Evolutionary conservation across 805 yeast genomes (phyloP), one percentile per base, ranked within the genome.

Genomic region (Wickerhamiella domercqiae): DNA sequence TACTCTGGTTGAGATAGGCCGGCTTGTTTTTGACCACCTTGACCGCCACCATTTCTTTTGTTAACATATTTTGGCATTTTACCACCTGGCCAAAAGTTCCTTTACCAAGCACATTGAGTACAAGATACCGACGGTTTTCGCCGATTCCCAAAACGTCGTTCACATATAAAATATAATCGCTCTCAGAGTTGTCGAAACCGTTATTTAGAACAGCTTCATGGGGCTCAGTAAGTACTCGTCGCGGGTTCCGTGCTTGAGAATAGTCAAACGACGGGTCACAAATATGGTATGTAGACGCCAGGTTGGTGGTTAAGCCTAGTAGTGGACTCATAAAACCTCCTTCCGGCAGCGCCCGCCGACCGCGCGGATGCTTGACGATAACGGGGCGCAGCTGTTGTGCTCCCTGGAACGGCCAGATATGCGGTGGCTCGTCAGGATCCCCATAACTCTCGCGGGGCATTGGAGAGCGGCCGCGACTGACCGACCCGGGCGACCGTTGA

Each of bases 41-140:
- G 26, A 90, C 93, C 1, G 98, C 98, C 19, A 86, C 81, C 16
- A 87, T 71, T 44, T 82, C 87, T 53, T 83, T 90, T 33, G 84
- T 80, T 29, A 68, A 55, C 52, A 78, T 62, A 52, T 71, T 71
- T 55, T 82, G 94, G 59, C 96, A 87, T 60, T 87, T 90, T 30
- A 86, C 93, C 34, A 90, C 99, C 60, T 90, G 97, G 7, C 98
- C 98, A 65, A 90, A 90, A 1, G 98, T 86, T 2, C 99, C 99
- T 44, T 86, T 87, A 1, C 99, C 99, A 30, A 90, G 60, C 13
- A 90, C 67, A 56, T 87, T 97, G 40, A 90, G 62, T 4, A 90
- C 95, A 51, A 90, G 66, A 54, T 86, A 87, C 53, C 81, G 79
- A 38, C 86, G 66, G 41, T 82, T 86, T 46, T 81, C 90, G 48